Evolutionary conservation across 257 asterid genomes (phyloP).

Genomic region (Solanum lycopersicoides): DNA sequence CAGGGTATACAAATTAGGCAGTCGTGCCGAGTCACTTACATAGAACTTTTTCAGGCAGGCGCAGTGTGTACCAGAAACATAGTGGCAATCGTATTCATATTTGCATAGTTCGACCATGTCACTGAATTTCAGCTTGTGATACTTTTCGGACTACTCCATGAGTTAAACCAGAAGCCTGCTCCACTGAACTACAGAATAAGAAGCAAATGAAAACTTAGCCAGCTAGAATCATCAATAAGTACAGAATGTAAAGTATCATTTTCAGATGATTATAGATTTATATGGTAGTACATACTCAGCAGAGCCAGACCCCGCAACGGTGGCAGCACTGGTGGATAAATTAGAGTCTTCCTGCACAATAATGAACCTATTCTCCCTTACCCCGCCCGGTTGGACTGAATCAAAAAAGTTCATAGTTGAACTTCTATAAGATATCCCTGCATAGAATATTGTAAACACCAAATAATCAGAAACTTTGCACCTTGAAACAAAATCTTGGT

Average conservation of each 20-base stretch:
- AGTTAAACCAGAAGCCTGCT: not conserved
- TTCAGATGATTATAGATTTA: not conserved
- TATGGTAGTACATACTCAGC: slow-evolving; percentile 14
- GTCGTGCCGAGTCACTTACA: not conserved
- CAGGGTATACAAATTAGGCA: not conserved
- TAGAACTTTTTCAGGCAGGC: not conserved
- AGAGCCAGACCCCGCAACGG: slow-evolving; percentile 2
- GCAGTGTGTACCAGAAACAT: not conserved
- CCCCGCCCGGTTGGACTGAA: not conserved
- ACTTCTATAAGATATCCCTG: slow-evolving; percentile 32
- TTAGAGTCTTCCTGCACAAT: slow-evolving; percentile 4
- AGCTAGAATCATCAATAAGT: not conserved
- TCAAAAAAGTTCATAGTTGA: slow-evolving; percentile 4
- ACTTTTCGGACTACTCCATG: not conserved
- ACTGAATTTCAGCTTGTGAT: not conserved
- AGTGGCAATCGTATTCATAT: not conserved
- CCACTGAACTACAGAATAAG: slow-evolving; percentile 6
- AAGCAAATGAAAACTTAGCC: not conserved
- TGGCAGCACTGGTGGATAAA: slow-evolving; percentile 3
- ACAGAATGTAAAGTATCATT: not conserved
- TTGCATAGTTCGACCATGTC: not conserved
- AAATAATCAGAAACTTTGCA: not conserved
- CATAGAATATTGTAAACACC: not conserved
- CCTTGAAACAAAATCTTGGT: not conserved
- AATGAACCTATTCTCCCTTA: slow-evolving; percentile 1